Evolutionary conservation across 2,329 filamentous ascomycete species (phyloP), one percentile per base, ranked within the genome.

Genomic region (Colletotrichum lini): DNA sequence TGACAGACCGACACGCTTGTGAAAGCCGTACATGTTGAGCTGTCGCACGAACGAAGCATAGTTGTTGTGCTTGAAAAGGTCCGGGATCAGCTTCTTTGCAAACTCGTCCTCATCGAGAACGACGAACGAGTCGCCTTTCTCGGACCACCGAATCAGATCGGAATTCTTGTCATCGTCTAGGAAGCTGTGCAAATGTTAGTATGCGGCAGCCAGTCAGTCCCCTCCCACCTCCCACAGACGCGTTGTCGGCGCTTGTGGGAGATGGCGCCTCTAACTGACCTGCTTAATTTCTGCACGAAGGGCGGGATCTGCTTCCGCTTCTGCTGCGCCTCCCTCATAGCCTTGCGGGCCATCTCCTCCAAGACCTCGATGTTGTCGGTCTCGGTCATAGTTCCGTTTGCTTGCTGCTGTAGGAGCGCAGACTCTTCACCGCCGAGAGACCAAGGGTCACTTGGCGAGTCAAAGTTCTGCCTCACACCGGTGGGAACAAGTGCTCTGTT

Each of bases 41-140:
- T 98, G 95, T 45, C 95, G 92, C 66, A 98, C 95, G 79, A 98
- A 98, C 74, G 95, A 98, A 57, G 95, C 95, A 82, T 98, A 98
- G 81, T 98, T 98, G 87, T 96, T 98, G 84, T 99, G 96, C 82
- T 99, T 99, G 88, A 99, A 99, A 73, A 98, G 91, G 81, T 98
- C 97, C 0, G 96, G 96, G 30, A 99, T 93, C 76, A 99, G 92
- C 47, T 94, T 94, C 83, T 98, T 98, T 23, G 96, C 98, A 79
- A 99, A 99, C 83, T 98, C 96, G 78, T 99, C 96, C 82, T 99
- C 96, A 78, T 99, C 96, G 10, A 98, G 84, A 4, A 99, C 96
- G 67, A 98, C 93, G 82, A 99, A 99, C 0, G 96, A 98, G 78
- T 97, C 95, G 40, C 96, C 96, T 78, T 96, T 94, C 77, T 97